Base-by-base conservation (phyloP, 176 grass and related monocot species). In the Elymus sibiricus region DNA sequence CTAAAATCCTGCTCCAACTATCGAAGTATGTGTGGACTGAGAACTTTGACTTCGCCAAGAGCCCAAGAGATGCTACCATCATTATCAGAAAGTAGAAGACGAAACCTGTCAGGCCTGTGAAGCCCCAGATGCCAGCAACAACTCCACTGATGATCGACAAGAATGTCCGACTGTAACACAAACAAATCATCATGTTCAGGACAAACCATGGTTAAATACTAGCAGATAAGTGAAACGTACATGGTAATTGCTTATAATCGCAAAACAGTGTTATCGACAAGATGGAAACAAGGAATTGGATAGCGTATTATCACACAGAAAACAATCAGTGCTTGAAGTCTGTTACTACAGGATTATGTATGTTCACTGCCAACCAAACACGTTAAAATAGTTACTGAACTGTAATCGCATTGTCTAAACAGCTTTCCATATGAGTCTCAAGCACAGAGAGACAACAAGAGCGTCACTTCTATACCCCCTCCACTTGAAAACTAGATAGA, bases 81-180 rank as follows among this genome's bases (percentile, higher is more conserved):
- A 95, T 98, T 77, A 98, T 87, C 43, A 90, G 63, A 87, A 98
- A 98, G 77, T 98, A 98, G 58, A 98, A 98, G 76, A 98, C 49
- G 49, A 98, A 98, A 13, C 93, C 95, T 4, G 55, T 90, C 78
- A 98, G 74, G 16, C 95, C 89, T 16, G 95, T 98, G 86, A 95
- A 98, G 28, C 95, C 95, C 95, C 89, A 93, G 29, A 98, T 92
- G 62, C 95, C 95, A 65, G 95, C 91, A 90, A 95, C 64, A 70
- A 98, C 95, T 78, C 95, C 95, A 93, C 93, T 89, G 75, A 91
- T 80, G 89, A 98, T 98, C 15, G 93, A 98, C 64, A 98, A 84
- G 89, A 98, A 98, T 79, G 95, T 98, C 46, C 93, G 95, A 43
- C 93, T 98, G 91, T 59, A 86, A 77, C 13, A 9, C 38, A n/a